Base-by-base conservation (phyloP, 169 alveolate species). In the Eimeria falciformis region DNA sequence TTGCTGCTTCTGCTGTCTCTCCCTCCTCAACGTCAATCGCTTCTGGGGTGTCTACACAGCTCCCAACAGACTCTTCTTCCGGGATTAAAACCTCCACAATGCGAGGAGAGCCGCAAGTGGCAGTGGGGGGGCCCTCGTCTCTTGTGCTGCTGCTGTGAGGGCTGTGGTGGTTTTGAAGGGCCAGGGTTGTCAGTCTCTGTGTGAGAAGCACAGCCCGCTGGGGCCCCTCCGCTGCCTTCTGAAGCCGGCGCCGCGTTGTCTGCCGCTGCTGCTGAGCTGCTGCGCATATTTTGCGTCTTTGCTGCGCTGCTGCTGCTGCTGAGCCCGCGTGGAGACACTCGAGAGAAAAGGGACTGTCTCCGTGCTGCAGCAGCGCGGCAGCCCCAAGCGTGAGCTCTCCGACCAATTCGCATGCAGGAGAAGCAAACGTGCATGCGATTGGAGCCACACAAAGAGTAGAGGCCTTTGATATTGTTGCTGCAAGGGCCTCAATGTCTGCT, bases 301-400 rank as follows among this genome's bases (percentile, higher is more conserved):
- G 5, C 86, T 37, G 92, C 65, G 53, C 73, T 4, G 58, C 62
- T 0, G 65, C 77, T 5, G 65, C 29, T 5, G 90, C 29, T 18
- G 55, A 82, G 33, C 87, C 86, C 53, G 40, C 58, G 53, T 78
- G 55, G 37, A 56, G 92, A 14, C 69, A 40, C 66, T 33, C 86
- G 65, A 68, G 47, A 6, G 92, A 62, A 55, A 58, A 75, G n/a
- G 66, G 65, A 11, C 58, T 71, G 43, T 75, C 85, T 6, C 92
- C 92, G 65, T 87, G 92, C 78, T 87, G 92, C 92, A 87, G 77
- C 75, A 87, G 58, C 29, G 92, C 92, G 12, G 71, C 86, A 25
- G 82, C 85, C 14, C 87, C 92, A 7, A 87, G 50, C n/a, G 77
- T 53, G 29, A 87, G 77, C 78, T 87, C 92, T 21, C 92, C 92